Conservation (phyloP, 1,139 yeast genomes). For the Sugiyamaella xylanicola region DNA sequence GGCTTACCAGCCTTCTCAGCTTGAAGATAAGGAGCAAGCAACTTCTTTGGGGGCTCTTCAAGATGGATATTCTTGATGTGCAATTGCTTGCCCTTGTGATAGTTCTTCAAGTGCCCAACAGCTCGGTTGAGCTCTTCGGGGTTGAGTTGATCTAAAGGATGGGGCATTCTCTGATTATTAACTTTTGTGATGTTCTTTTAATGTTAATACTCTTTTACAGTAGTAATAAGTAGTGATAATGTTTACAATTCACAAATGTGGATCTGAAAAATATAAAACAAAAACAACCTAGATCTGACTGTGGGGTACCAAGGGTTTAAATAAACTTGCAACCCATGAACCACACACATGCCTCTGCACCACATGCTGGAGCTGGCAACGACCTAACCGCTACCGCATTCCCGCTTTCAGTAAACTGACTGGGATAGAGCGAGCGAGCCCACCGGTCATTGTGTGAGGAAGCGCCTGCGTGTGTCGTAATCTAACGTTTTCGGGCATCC, state of each 20-base stretch:
- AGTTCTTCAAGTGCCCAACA: constrained; percentile 50
- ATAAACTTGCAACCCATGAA: neutral
- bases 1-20: constrained; percentile 65
- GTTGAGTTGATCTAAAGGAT: constrained; percentile 64
- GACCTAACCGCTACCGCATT: constrained; percentile 2
- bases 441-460: neutral
- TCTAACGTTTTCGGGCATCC: constrained; percentile 5
- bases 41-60: constrained; percentile 79
- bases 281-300: neutral
- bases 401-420: neutral
- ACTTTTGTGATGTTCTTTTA: neutral
- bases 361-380: too few relatives aligned
- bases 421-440: neutral
- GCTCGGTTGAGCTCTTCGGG: constrained; percentile 68
- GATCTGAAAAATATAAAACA: neutral
- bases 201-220: neutral
- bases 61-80: constrained; percentile 76
- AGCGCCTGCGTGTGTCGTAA: neutral
- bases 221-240: neutral
- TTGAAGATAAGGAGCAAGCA: constrained; percentile 66
- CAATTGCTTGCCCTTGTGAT: constrained; percentile 53
- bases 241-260: neutral
- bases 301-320: constrained; percentile 5
- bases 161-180: constrained; percentile 41
- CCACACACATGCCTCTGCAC: too few relatives aligned